phyloP scores from a whole-genome alignment of 306 rosid genomes.

The Begonia masoniana region DNA sequence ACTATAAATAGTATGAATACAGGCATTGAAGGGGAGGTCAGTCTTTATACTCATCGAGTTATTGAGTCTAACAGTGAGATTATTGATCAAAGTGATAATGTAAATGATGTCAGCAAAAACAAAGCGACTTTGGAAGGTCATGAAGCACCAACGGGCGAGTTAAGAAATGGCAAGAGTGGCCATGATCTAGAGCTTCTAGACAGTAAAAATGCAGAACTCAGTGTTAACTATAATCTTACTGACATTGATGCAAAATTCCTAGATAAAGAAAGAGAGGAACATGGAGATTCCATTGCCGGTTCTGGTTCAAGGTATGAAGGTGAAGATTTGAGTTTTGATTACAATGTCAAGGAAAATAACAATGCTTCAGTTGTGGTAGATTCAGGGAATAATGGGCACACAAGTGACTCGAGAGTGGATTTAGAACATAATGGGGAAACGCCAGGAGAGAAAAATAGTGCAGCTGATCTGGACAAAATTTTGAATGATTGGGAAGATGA shows the following conservation, averaged over 20 bases:
- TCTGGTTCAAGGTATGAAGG: constrained; percentile 9
- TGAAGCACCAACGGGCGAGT: constrained; percentile 13
- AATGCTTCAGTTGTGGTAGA: constrained; percentile 10
- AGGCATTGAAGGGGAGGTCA: constrained; percentile 14
- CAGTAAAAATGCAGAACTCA: constrained; percentile 12
- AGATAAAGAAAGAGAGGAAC: constrained; percentile 14
- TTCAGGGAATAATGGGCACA: not conserved
- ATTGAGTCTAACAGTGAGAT: constrained; percentile 23
- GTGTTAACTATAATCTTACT: constrained; percentile 9
- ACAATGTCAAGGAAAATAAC: constrained; percentile 15
- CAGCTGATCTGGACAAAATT: constrained; percentile 13
- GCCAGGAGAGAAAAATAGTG: constrained; percentile 17
- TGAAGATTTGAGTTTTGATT: constrained; percentile 10
- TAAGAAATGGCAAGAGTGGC: constrained; percentile 14
- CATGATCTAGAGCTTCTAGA: constrained; percentile 18
- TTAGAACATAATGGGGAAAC: constrained; percentile 11
- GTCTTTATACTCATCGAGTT: constrained; percentile 16
- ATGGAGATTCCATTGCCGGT: constrained; percentile 10
- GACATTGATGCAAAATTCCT: constrained; percentile 11
- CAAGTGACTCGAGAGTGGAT: constrained; percentile 1
- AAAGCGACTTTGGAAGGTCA: constrained; percentile 12
- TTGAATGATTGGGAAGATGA: constrained; percentile 11
- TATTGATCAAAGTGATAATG: not conserved
- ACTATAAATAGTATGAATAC: constrained; percentile 19
- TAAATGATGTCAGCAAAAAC: constrained; percentile 18